Evolutionary conservation across 306 rosid species (phyloP).

Genomic region (Malus orientalis): DNA sequence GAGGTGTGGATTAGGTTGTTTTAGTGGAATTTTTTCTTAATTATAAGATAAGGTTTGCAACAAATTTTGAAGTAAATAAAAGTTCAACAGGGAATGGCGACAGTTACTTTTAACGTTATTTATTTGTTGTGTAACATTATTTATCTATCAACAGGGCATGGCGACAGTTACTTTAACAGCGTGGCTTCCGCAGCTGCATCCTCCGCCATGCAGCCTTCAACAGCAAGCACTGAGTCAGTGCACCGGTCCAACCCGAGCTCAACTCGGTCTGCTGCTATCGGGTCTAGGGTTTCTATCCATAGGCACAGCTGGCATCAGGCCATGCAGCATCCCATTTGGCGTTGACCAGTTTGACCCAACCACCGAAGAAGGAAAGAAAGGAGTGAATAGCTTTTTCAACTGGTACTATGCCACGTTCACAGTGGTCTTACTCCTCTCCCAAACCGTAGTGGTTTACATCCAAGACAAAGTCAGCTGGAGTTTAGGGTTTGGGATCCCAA

Average conservation of each 20-base stretch:
- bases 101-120: constrained; percentile 39
- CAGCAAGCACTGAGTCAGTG: constrained; percentile 28
- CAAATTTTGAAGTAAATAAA: neutral
- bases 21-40: too few species aligned
- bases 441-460: constrained; percentile 50
- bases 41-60: neutral
- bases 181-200: constrained; percentile 56
- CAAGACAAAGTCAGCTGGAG: constrained; percentile 75
- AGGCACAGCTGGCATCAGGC: constrained; percentile 61
- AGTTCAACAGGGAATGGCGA: constrained; percentile 52
- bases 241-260: constrained; percentile 17
- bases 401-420: constrained; percentile 56
- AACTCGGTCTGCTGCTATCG: constrained; percentile 26
- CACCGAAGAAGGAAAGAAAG: constrained; percentile 46
- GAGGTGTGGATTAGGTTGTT: too few species aligned
- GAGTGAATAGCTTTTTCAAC: constrained; percentile 55
- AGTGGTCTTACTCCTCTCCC: constrained; percentile 26
- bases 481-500: constrained; percentile 58
- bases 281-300: constrained; percentile 42
- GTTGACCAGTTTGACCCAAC: constrained; percentile 63
- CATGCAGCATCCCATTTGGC: constrained; percentile 74
- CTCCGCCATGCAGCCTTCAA: constrained; percentile 38
- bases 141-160: constrained; percentile 50
- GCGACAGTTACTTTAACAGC: constrained; percentile 51
- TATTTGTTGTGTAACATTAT: neutral